Conservation (phyloP, 805 yeast genomes). For the Kodamaea sagamina region DNA sequence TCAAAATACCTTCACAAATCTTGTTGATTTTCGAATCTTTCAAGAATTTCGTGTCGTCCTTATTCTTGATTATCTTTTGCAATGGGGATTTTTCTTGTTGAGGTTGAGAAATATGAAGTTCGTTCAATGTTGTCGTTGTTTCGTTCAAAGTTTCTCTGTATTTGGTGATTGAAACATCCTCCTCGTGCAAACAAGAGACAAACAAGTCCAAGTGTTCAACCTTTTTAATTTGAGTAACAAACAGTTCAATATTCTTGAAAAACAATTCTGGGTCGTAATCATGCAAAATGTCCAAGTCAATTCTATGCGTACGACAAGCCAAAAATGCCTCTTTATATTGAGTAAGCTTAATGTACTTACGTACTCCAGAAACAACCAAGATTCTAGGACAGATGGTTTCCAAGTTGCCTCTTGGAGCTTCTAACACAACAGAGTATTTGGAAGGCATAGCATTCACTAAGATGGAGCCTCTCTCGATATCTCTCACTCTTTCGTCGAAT, state of each 20-base stretch:
- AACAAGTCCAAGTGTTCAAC: constrained; percentile 84
- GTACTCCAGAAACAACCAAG: constrained; percentile 82
- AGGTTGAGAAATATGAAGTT: constrained; percentile 14
- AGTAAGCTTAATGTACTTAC: constrained; percentile 59
- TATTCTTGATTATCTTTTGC: constrained; percentile 42
- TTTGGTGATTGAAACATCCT: constrained; percentile 79
- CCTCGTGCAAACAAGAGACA: constrained; percentile 81
- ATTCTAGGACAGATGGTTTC: constrained; percentile 94
- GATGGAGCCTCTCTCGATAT: constrained; percentile 90
- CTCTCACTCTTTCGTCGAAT: constrained; percentile 80
- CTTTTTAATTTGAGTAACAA: constrained; percentile 68
- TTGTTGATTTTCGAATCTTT: constrained; percentile 63
- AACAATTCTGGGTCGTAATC: constrained; percentile 82
- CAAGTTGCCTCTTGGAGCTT: constrained; percentile 94
- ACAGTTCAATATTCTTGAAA: constrained; percentile 58
- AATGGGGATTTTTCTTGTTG: constrained; percentile 20
- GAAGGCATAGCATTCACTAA: constrained; percentile 81
- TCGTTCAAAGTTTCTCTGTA: constrained; percentile 67
- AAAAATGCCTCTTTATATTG: constrained; percentile 74
- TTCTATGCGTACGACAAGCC: constrained; percentile 86
- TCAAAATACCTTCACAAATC: constrained; percentile 71
- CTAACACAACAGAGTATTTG: constrained; percentile 77
- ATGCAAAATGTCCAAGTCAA: constrained; percentile 84
- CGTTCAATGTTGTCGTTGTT: constrained; percentile 8
- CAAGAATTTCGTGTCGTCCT: constrained; percentile 39